A percentile compares a stretch with the other conserved stretches of the same genome.
phyloP scores from a whole-genome alignment of 2,329 filamentous ascomycete species.

The Aureobasidium leucospermi region DNA sequence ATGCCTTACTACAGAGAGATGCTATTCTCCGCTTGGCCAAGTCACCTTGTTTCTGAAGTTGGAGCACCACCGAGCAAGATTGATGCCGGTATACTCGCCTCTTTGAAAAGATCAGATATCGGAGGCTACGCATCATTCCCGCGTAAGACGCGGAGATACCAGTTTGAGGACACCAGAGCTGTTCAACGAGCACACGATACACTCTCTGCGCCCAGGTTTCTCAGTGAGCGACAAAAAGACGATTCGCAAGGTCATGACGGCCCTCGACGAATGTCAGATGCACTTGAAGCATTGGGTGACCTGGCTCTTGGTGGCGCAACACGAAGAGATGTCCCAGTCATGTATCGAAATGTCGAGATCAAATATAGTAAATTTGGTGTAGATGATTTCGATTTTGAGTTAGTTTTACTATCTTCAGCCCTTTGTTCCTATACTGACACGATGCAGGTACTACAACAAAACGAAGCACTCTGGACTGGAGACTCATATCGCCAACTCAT shows the following conservation, averaged over 20 bases:
- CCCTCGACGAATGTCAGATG: slow-evolving; percentile 44
- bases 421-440: slow-evolving; percentile 15
- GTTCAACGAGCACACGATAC: slow-evolving; percentile 53
- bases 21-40: slow-evolving; percentile 83
- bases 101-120: slow-evolving; percentile 37
- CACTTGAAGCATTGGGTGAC: slow-evolving; percentile 58
- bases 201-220: slow-evolving; percentile 75
- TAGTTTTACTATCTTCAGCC: slow-evolving; percentile 27
- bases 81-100: slow-evolving; percentile 61
- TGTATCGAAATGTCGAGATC: slow-evolving; percentile 93
- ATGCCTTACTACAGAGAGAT: slow-evolving; percentile 90
- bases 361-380: slow-evolving; percentile 99
- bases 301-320: slow-evolving; percentile 62
- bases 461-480: slow-evolving; percentile 87
- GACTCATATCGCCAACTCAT: slow-evolving; percentile 94
- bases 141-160: slow-evolving; percentile 66
- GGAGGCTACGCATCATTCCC: slow-evolving; percentile 67
- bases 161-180: slow-evolving; percentile 50
- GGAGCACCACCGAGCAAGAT: slow-evolving; percentile 73
- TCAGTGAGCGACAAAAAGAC: slow-evolving; percentile 80
- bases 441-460: slow-evolving; percentile 81
- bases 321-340: slow-evolving; percentile 73
- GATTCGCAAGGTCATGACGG: slow-evolving; percentile 46
- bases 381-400: slow-evolving; percentile 98
- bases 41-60: slow-evolving; percentile 73